Evolutionary conservation across 108 stramenopile genomes (phyloP).

Genomic region (Schizochytrium sp.): DNA sequence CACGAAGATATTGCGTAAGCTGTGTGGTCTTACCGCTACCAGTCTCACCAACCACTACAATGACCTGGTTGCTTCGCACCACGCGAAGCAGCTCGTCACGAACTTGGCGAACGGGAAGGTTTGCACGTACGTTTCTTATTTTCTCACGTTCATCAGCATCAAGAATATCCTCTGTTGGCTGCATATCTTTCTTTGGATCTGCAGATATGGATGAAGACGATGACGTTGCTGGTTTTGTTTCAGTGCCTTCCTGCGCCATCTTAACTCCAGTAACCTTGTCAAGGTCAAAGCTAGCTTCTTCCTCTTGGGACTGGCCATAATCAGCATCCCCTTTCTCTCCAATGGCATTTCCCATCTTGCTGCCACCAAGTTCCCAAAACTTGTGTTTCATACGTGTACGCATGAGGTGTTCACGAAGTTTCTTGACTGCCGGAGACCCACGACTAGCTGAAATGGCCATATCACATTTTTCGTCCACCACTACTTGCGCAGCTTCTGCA

Average conservation of each 20-base stretch:
- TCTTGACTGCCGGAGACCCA: conserved; percentile 84
- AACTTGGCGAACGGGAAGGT: conserved; percentile 92
- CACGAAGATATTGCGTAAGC: conserved; percentile 95
- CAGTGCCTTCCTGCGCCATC: conserved; percentile 77
- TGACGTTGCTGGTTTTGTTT: conserved; percentile 79
- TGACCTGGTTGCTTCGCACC: conserved; percentile 92
- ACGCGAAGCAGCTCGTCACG: conserved; percentile 90
- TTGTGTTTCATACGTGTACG: conserved; percentile 91
- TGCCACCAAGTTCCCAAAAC: conserved; percentile 98
- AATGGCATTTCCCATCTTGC: conserved; percentile 91
- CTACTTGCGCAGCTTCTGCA: neutral
- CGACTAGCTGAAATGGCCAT: conserved; percentile 91
- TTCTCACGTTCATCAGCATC: conserved; percentile 89
- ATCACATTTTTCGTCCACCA: conserved; percentile 82
- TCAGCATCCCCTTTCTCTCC: conserved; percentile 72
- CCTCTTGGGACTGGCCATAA: conserved; percentile 61
- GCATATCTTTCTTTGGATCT: conserved; percentile 39
- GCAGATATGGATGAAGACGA: neutral
- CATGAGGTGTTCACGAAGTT: conserved; percentile 86
- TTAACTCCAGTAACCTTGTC: conserved; percentile 30
- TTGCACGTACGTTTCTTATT: conserved; percentile 92
- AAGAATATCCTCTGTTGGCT: conserved; percentile 71
- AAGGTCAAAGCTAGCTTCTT: conserved; percentile 66
- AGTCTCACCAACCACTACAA: conserved; percentile 95
- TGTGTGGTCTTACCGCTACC: conserved; percentile 95